Evolutionary conservation across 495 filamentous ascomycete species (phyloP).

Genomic region (Articulospora tetracladia): DNA sequence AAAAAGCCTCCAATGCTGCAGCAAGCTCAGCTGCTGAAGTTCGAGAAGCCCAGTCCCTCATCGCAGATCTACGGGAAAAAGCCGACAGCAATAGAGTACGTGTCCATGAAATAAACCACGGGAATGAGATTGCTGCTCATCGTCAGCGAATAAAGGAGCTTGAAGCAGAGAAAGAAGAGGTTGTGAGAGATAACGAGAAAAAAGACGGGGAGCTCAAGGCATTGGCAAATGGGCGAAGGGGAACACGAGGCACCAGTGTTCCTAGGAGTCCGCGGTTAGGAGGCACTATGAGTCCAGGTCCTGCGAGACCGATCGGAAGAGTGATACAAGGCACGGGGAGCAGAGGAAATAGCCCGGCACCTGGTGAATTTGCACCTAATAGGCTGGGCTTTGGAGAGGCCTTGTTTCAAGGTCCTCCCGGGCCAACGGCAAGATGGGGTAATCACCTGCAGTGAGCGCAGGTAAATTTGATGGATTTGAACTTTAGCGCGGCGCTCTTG

Average conservation of each 20-base stretch:
- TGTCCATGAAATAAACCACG: constrained; percentile 17
- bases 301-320: constrained; percentile 5
- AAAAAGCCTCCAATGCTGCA: constrained; percentile 17
- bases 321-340: constrained; percentile 7
- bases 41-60: neutral
- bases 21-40: constrained; percentile 7
- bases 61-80: constrained; percentile 2
- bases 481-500: neutral
- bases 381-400: constrained; percentile 10
- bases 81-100: constrained; percentile 11
- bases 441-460: constrained; percentile 17
- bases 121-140: neutral
- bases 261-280: constrained; percentile 23
- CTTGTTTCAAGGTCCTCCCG: constrained; percentile 9
- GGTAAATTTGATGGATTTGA: neutral
- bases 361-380: constrained; percentile 1
- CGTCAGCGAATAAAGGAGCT: constrained; percentile 64
- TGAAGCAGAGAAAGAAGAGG: constrained; percentile 63
- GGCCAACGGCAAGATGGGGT: constrained; percentile 7
- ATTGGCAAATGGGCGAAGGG: constrained; percentile 15
- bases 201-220: constrained; percentile 17
- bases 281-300: constrained; percentile 19
- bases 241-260: constrained; percentile 19
- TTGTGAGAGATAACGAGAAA: constrained; percentile 64
- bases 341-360: constrained; percentile 22